These are phyloP conservation scores for Fremontodendron californicum DNA, from an alignment of 345 rosid species.

Conservation along the genomic window DNA sequence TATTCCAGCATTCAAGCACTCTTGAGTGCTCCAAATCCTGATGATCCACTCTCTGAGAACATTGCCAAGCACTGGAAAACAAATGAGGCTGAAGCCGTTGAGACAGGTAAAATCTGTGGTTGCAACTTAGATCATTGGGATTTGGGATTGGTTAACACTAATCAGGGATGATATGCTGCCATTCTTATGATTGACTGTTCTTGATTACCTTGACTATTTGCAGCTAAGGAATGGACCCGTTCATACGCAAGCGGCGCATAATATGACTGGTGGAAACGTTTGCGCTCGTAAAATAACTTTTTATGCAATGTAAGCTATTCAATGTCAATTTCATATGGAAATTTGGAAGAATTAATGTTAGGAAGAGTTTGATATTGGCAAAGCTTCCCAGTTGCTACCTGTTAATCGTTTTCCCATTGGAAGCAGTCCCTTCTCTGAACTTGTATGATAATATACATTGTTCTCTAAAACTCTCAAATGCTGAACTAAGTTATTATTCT, in stretches of 20 bases:
- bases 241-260: slow-evolving; percentile 82
- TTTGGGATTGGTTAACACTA: background rate
- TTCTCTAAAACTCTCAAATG: slow-evolving; percentile 4
- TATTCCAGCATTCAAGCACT: slow-evolving; percentile 85
- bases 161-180: background rate
- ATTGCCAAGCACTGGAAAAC: slow-evolving; percentile 98
- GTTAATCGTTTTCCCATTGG: slow-evolving; percentile 20
- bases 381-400: slow-evolving; percentile 30
- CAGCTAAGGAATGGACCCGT: slow-evolving; percentile 99
- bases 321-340: slow-evolving; percentile 33
- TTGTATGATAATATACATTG: slow-evolving; percentile 24
- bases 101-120: slow-evolving; percentile 55
- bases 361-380: slow-evolving; percentile 26
- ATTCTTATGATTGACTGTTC: background rate
- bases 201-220: slow-evolving; percentile 11
- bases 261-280: slow-evolving; percentile 23
- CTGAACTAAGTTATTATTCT: background rate
- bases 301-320: slow-evolving; percentile 34
- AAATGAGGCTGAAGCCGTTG: slow-evolving; percentile 94
- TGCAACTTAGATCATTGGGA: background rate
- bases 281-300: slow-evolving; percentile 25
- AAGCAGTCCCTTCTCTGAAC: slow-evolving; percentile 22
- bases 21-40: slow-evolving; percentile 97
- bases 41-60: slow-evolving; percentile 97
- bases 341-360: slow-evolving; percentile 36